Conservation (phyloP, 352 stramenopile species). For the Globisporangium nunn region DNA sequence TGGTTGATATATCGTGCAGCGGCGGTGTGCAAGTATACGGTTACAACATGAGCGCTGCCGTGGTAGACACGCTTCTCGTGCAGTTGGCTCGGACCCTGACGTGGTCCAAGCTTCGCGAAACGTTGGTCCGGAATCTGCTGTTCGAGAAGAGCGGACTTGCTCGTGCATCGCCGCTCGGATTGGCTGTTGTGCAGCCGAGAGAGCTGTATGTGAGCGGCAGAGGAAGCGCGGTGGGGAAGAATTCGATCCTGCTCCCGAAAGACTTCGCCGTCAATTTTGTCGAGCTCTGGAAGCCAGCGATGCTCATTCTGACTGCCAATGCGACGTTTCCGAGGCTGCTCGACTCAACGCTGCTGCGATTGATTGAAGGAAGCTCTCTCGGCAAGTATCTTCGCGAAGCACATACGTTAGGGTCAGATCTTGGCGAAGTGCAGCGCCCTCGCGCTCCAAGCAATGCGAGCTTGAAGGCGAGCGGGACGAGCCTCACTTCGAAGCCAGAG, state of each 20-base stretch:
- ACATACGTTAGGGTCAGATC: constrained; percentile 23
- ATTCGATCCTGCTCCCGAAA: constrained; percentile 26
- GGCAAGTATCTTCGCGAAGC: constrained; percentile 53
- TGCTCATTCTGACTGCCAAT: constrained; percentile 39
- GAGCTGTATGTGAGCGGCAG: constrained; percentile 28
- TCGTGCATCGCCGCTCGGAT: constrained; percentile 33
- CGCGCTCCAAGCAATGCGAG: constrained; percentile 22
- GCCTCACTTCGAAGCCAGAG: constrained; percentile 24
- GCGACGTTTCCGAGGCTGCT: constrained; percentile 37
- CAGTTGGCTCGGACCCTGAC: constrained; percentile 55
- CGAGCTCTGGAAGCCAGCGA: constrained; percentile 35
- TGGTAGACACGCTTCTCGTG: constrained; percentile 49
- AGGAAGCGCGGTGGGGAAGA: constrained; percentile 29
- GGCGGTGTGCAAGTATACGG: constrained; percentile 53
- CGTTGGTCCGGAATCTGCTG: constrained; percentile 46
- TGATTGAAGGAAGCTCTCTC: constrained; percentile 42
- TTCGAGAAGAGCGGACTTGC: constrained; percentile 53
- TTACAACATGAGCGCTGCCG: constrained; percentile 70
- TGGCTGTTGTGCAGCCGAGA: constrained; percentile 53
- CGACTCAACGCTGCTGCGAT: constrained; percentile 28
- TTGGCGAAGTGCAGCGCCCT: constrained; percentile 13
- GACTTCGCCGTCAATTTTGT: constrained; percentile 55
- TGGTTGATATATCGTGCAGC: constrained; percentile 55
- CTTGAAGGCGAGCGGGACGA: constrained; percentile 21
- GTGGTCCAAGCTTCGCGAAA: constrained; percentile 66